phyloP scores from a whole-genome alignment of 2,329 filamentous ascomycete species.

The Pseudogymnoascus pannorum region DNA sequence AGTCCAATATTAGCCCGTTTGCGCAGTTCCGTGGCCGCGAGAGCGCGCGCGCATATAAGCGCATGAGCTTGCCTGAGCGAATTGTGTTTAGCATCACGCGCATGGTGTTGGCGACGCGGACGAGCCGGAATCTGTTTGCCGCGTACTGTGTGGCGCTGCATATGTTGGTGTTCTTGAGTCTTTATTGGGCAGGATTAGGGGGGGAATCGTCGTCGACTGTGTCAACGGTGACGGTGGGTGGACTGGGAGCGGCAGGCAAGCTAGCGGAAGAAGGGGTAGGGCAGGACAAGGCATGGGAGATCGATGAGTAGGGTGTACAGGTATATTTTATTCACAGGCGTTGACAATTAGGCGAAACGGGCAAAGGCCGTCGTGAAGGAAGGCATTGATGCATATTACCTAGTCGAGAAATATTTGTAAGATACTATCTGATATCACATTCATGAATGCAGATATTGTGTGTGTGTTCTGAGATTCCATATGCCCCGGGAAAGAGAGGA shows the following conservation, averaged over 20 bases:
- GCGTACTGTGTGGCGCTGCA: conserved; percentile 86
- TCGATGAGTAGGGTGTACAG: not conserved
- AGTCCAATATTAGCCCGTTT: conserved; percentile 91
- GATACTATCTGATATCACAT: not conserved
- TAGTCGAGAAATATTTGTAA: conserved; percentile 8
- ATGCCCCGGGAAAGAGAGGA: too few species aligned
- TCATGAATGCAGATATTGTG: not conserved
- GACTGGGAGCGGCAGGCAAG: not conserved
- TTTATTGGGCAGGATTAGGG: conserved; percentile 73
- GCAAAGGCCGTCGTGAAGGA: not conserved
- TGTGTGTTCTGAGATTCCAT: too few species aligned
- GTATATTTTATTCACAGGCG: not conserved
- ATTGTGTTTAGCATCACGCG: conserved; percentile 85
- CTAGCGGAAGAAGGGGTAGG: not conserved
- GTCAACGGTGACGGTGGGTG: not conserved
- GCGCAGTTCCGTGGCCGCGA: conserved; percentile 93
- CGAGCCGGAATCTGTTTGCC: conserved; percentile 89
- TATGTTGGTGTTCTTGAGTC: conserved; percentile 73
- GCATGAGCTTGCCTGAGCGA: conserved; percentile 87
- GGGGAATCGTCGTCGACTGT: conserved; percentile 36
- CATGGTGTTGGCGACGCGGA: conserved; percentile 82
- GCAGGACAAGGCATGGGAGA: not conserved
- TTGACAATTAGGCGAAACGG: not conserved
- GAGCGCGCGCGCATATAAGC: conserved; percentile 79
- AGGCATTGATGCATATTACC: not conserved